Conservation (phyloP, 2,329 filamentous ascomycete genomes). For the Penicillium sclerotiorum region DNA sequence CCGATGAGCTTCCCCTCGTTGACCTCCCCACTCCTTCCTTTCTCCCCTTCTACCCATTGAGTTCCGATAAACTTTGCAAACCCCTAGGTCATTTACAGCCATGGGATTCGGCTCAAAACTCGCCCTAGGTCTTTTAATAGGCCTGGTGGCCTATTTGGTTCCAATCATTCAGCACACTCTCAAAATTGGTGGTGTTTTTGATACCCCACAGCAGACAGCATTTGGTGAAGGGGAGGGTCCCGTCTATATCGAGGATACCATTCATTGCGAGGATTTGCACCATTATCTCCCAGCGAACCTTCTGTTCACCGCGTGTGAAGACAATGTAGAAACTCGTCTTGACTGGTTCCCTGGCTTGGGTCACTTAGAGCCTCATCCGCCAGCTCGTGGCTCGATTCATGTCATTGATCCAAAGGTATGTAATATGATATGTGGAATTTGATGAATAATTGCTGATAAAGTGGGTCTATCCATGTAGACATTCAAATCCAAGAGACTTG, state of each 20-base stretch:
- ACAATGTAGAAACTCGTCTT: slow-evolving; percentile 44
- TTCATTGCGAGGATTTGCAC: slow-evolving; percentile 64
- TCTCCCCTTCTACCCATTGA: neutral
- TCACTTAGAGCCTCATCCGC: slow-evolving; percentile 43
- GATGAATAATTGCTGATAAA: neutral
- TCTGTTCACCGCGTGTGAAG: slow-evolving; percentile 62
- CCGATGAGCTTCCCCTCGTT: neutral
- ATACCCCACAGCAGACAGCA: slow-evolving; percentile 20
- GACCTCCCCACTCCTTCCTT: neutral
- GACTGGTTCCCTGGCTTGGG: slow-evolving; percentile 57
- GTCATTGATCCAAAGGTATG: slow-evolving; percentile 58
- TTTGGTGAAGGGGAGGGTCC: slow-evolving; percentile 38
- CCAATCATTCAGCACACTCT: slow-evolving; percentile 21
- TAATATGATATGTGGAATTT: neutral
- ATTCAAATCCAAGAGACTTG: slow-evolving; percentile 49
- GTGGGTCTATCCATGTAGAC: slow-evolving; percentile 39
- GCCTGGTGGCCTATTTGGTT: slow-evolving; percentile 23
- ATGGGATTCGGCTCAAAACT: slow-evolving; percentile 25
- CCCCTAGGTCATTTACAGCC: neutral
- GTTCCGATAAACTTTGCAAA: neutral
- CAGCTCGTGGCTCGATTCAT: slow-evolving; percentile 41
- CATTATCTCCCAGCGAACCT: slow-evolving; percentile 52
- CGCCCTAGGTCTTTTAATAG: slow-evolving; percentile 22
- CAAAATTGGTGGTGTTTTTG: slow-evolving; percentile 28
- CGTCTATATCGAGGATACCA: slow-evolving; percentile 53